Evolutionary conservation across 2,329 filamentous ascomycete genomes (phyloP).

Genomic region (Sporothrix variecibatus): DNA sequence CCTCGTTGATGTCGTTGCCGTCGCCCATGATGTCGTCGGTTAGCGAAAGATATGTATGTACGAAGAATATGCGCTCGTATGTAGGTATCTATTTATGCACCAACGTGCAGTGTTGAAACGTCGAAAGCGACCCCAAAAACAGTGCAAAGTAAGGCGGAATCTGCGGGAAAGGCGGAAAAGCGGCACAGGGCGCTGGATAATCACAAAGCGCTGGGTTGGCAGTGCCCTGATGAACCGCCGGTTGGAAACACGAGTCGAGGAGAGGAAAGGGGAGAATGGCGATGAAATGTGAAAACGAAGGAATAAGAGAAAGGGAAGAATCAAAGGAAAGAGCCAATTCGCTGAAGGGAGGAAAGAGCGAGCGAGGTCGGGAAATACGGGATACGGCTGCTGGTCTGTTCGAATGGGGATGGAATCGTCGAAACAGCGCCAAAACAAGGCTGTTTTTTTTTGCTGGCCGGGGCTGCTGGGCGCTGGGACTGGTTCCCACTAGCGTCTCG

Average conservation of each 20-base stretch:
- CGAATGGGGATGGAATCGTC: constrained; percentile 2
- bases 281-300: neutral
- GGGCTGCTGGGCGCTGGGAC: neutral
- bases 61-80: neutral
- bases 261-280: neutral
- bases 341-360: neutral
- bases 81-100: neutral
- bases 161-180: constrained; percentile 2
- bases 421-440: constrained; percentile 21
- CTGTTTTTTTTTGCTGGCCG: neutral
- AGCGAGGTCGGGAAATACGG: neutral
- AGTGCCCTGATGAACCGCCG: neutral
- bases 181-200: constrained; percentile 15
- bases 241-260: neutral
- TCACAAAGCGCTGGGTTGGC: neutral
- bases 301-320: neutral
- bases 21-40: constrained; percentile 15
- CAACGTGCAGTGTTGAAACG: neutral
- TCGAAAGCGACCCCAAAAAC: neutral
- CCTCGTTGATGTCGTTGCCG: constrained; percentile 1
- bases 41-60: neutral
- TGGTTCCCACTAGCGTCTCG: constrained; percentile 9
- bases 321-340: neutral
- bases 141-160: neutral
- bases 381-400: neutral